Evolutionary conservation across 78 protist species (phyloP).

Genomic region (Dictyostelium purpureum): DNA sequence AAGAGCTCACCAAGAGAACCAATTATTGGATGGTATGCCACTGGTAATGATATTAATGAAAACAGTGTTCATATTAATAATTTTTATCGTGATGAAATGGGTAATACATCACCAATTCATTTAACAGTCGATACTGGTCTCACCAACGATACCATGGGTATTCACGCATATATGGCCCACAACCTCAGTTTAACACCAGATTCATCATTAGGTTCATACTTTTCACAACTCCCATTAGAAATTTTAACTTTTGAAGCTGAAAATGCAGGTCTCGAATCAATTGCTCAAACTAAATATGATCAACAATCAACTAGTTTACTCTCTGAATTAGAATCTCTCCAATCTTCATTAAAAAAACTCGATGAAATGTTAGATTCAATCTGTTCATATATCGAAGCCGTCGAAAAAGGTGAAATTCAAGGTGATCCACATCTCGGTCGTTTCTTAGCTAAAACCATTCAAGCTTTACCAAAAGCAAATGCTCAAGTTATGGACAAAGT

Average conservation of each 20-base stretch:
- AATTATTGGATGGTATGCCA: conserved; percentile 86
- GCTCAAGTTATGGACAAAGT: conserved; percentile 76
- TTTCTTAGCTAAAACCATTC: conserved; percentile 75
- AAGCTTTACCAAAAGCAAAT: conserved; percentile 66
- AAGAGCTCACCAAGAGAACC: conserved; percentile 82
- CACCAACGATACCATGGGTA: conserved; percentile 73
- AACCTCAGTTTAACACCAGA: conserved; percentile 29
- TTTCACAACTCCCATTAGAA: conserved; percentile 51
- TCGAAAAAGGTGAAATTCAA: conserved; percentile 77
- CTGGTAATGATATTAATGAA: conserved; percentile 81
- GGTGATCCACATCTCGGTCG: conserved; percentile 79
- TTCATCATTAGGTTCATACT: conserved; percentile 45
- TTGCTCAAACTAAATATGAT: conserved; percentile 30
- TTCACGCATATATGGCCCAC: conserved; percentile 79
- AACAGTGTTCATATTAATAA: conserved; percentile 76
- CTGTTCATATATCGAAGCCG: conserved; percentile 49
- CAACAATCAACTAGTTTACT: conserved; percentile 50
- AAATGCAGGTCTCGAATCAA: conserved; percentile 61
- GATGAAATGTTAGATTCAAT: conserved; percentile 61
- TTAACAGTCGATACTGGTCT: conserved; percentile 79
- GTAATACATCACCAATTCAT: conserved; percentile 66
- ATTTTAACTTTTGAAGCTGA: conserved; percentile 71
- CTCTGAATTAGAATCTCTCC: conserved; percentile 61
- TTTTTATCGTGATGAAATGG: conserved; percentile 82
- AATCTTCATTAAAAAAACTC: conserved; percentile 39